Evolutionary conservation across 345 rosid species (phyloP).

Genomic region (Heritiera littoralis): DNA sequence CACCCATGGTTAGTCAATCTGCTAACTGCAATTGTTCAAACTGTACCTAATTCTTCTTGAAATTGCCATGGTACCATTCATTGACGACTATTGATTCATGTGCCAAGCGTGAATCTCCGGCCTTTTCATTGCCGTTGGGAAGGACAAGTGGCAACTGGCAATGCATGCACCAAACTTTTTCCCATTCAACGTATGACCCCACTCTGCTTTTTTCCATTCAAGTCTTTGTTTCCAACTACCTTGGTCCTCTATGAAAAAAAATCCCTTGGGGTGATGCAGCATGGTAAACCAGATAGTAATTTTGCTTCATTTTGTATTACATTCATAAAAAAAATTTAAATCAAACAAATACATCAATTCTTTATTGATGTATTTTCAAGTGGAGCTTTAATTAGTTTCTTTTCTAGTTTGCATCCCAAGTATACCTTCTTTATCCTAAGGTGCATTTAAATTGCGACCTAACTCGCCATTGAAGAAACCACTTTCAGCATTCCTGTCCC

Average conservation of each 20-base stretch:
- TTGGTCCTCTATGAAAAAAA: too few relatives aligned
- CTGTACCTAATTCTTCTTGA: not conserved
- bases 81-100: conserved; percentile 11
- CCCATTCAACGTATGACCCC: not conserved
- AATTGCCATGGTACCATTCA: not conserved
- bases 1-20: not conserved
- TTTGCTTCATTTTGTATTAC: too few relatives aligned
- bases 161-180: not conserved
- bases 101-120: not conserved
- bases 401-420: not conserved
- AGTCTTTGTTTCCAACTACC: not conserved
- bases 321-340: too few relatives aligned
- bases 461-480: not conserved
- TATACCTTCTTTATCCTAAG: not conserved
- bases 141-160: not conserved
- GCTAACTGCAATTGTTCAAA: not conserved
- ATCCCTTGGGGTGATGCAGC: too few relatives aligned
- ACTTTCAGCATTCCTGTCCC: not conserved
- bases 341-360: too few relatives aligned
- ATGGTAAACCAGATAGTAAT: too few relatives aligned
- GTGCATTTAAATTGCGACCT: conserved; percentile 6
- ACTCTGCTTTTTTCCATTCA: not conserved
- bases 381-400: not conserved
- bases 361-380: too few relatives aligned
- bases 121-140: not conserved